phyloP scores from a whole-genome alignment of 176 grass and related monocot genomes.

The Tuctoria greenei region DNA sequence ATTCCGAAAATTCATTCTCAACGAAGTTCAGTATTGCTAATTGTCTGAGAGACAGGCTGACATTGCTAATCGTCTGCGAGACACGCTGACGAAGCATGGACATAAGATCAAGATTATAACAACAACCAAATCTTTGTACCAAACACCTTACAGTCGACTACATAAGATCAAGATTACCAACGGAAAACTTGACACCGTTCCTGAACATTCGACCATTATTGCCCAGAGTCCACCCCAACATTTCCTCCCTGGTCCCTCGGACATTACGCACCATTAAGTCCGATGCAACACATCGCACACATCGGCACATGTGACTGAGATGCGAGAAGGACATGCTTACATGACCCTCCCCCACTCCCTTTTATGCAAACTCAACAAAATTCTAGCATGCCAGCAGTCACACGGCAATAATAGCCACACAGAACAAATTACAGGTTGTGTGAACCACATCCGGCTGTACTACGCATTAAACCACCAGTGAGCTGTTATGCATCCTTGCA shows the following conservation, averaged over 20 bases:
- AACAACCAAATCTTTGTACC: too few relatives aligned
- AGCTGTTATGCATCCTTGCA: not conserved
- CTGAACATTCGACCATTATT: not conserved
- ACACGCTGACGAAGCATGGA: not conserved
- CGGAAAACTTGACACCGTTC: not conserved
- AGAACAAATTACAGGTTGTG: conserved; percentile 24
- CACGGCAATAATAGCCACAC: conserved; percentile 2
- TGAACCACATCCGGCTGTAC: conserved; percentile 6
- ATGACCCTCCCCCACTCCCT: conserved; percentile 5
- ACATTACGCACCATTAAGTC: not conserved
- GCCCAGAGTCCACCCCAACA: not conserved
- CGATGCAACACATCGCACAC: not conserved
- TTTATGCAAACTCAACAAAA: conserved; percentile 21
- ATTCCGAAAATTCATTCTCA: not conserved
- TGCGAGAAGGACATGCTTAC: not conserved
- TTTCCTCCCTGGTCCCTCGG: not conserved
- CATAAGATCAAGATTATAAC: not conserved
- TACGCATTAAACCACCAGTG: conserved; percentile 20
- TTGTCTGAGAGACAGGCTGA: not conserved
- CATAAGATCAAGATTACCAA: not conserved
- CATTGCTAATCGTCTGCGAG: too few relatives aligned
- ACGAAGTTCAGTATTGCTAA: not conserved
- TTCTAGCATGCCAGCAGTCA: not conserved
- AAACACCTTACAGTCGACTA: too few relatives aligned
- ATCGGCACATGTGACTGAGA: not conserved